Evolutionary conservation across 2,329 filamentous ascomycete species (phyloP).

Genomic region (Epichloe festucae): DNA sequence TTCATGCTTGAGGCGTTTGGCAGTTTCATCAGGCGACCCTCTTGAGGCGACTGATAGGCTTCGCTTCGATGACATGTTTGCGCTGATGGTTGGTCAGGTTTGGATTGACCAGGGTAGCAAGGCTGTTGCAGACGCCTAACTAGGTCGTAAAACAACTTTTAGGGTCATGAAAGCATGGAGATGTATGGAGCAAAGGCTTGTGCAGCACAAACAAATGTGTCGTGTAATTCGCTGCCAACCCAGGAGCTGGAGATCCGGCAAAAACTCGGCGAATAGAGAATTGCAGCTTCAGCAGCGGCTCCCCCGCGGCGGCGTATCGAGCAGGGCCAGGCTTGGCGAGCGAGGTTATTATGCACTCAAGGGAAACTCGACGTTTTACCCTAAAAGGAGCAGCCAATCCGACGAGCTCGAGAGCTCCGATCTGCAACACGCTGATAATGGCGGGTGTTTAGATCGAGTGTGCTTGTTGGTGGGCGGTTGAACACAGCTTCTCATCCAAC

Average conservation of each 20-base stretch:
- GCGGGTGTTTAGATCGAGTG: no score
- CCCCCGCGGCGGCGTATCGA: background rate
- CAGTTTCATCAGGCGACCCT: constrained; percentile 13
- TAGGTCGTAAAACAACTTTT: background rate
- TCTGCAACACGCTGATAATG: no score
- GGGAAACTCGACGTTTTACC: no score
- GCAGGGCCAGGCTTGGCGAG: background rate
- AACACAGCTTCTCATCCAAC: no score
- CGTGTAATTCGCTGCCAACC: background rate
- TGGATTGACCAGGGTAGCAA: background rate
- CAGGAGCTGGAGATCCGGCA: background rate
- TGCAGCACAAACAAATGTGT: background rate
- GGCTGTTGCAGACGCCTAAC: background rate
- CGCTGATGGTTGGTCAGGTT: background rate
- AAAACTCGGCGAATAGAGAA: background rate
- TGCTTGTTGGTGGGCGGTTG: no score
- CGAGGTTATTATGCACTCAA: no score
- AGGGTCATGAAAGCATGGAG: background rate
- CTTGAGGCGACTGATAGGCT: constrained; percentile 14
- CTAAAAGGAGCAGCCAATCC: background rate
- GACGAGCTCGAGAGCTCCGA: no score
- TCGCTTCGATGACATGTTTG: constrained; percentile 25
- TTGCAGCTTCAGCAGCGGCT: background rate
- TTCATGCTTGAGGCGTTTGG: constrained; percentile 17
- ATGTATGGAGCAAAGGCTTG: background rate